Conservation (phyloP, 169 alveolate genomes). For the Cytauxzoon felis region DNA sequence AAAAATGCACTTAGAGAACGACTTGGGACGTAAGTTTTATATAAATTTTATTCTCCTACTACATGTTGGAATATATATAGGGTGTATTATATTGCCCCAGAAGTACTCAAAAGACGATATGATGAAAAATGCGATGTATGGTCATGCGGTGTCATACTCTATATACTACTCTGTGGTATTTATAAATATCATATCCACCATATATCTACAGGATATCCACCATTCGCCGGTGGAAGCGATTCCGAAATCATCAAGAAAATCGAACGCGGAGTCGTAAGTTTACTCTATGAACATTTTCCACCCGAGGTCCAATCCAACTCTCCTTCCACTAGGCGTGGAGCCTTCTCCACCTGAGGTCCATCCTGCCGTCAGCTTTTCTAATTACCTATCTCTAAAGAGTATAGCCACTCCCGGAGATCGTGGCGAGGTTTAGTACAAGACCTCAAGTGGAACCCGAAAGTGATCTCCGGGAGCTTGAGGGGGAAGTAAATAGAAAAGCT, state of each 20-base stretch:
- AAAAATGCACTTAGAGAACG: constrained; percentile 72
- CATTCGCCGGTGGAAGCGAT: constrained; percentile 89
- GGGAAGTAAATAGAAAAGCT: no score
- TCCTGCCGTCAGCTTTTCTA: no score
- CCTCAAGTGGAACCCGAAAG: no score
- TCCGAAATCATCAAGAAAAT: constrained; percentile 84
- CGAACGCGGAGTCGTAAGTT: constrained; percentile 74
- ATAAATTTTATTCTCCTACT: neutral
- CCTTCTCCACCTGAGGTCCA: no score
- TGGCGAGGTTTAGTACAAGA: no score
- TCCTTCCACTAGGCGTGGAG: no score
- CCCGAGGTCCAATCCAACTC: no score
- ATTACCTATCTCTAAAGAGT: no score
- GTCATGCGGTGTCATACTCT: constrained; percentile 87
- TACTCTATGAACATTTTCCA: no score
- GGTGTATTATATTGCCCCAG: constrained; percentile 84
- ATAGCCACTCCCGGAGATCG: no score
- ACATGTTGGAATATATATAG: neutral
- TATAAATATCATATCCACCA: constrained; percentile 33
- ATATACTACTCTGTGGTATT: constrained; percentile 76
- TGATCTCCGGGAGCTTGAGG: no score
- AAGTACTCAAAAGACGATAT: constrained; percentile 79
- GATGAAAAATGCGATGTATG: constrained; percentile 88
- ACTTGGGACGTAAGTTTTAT: constrained; percentile 80
- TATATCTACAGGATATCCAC: constrained; percentile 76